Percentiles rank a stretch among this genome's conserved stretches.
Evolutionary conservation across 2,329 filamentous ascomycete genomes (phyloP).

Genomic region (Fusarium caatingaense): DNA sequence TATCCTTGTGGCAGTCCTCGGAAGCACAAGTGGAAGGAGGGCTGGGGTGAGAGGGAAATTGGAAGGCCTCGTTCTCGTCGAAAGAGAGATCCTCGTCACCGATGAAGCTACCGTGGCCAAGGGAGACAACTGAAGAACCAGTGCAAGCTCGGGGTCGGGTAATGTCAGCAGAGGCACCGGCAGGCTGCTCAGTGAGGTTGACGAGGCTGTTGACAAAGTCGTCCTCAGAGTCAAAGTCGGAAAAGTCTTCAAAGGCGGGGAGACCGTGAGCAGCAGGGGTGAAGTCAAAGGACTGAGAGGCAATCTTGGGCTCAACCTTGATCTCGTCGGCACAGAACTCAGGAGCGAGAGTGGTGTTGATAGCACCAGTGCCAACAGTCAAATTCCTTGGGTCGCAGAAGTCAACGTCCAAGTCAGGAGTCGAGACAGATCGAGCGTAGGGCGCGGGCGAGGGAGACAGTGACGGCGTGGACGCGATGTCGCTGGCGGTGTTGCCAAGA

Average conservation of each 20-base stretch:
- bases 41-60: constrained; percentile 71
- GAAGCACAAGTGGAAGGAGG: constrained; percentile 57
- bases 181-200: constrained; percentile 65
- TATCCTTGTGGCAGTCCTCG: constrained; percentile 64
- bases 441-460: constrained; percentile 89
- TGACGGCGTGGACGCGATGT: constrained; percentile 81
- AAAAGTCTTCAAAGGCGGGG: constrained; percentile 84
- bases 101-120: constrained; percentile 82
- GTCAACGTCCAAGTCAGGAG: constrained; percentile 76
- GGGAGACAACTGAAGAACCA: constrained; percentile 73
- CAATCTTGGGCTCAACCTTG: constrained; percentile 62
- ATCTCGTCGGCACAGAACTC: constrained; percentile 77
- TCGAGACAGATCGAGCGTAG: constrained; percentile 74
- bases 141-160: constrained; percentile 77
- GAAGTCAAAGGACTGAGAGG: constrained; percentile 64
- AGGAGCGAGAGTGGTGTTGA: constrained; percentile 61
- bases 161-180: constrained; percentile 60
- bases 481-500: constrained; percentile 72
- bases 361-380: constrained; percentile 72
- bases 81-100: constrained; percentile 81
- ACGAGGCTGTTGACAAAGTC: constrained; percentile 80
- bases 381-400: constrained; percentile 94
- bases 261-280: constrained; percentile 66
- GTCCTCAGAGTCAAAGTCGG: constrained; percentile 91
- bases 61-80: constrained; percentile 73